Percentiles rank a stretch among this genome's conserved stretches.
These are phyloP conservation scores for Ceriops decandra DNA, from an alignment of 345 rosid genomes.

Conservation along the genomic window DNA sequence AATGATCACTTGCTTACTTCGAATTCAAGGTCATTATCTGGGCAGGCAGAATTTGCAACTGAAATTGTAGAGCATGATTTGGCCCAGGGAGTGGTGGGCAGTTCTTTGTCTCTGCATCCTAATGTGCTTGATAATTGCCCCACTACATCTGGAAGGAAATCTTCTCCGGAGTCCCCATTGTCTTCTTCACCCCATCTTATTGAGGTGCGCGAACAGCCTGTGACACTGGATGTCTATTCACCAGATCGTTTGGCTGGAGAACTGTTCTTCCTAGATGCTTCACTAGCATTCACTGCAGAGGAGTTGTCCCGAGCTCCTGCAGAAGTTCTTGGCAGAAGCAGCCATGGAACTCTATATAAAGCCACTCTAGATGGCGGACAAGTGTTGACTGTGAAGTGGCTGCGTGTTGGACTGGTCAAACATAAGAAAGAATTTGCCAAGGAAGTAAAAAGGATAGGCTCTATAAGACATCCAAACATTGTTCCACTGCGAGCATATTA, in stretches of 20 bases:
- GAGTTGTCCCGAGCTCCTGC: slow-evolving; percentile 97
- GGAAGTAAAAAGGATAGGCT: slow-evolving; percentile 83
- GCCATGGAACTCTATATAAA: slow-evolving; percentile 89
- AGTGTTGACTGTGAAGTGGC: slow-evolving; percentile 89
- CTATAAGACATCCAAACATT: slow-evolving; percentile 63
- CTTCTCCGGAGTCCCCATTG: slow-evolving; percentile 73
- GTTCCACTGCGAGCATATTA: slow-evolving; percentile 85
- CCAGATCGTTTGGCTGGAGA: slow-evolving; percentile 96
- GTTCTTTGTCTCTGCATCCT: slow-evolving; percentile 41
- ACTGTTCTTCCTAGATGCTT: slow-evolving; percentile 69
- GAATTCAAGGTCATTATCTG: slow-evolving; percentile 77
- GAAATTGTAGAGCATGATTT: slow-evolving; percentile 59
- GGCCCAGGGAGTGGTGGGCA: slow-evolving; percentile 27
- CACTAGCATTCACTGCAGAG: slow-evolving; percentile 76
- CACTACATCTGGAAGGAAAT: slow-evolving; percentile 61
- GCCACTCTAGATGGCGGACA: slow-evolving; percentile 81
- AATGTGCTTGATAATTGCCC: slow-evolving; percentile 55
- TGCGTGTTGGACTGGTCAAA: slow-evolving; percentile 87
- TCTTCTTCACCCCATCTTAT: slow-evolving; percentile 71
- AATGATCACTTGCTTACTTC: slow-evolving; percentile 84
- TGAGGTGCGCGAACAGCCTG: slow-evolving; percentile 60
- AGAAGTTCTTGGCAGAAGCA: slow-evolving; percentile 97
- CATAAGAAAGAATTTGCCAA: slow-evolving; percentile 84
- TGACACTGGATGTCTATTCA: slow-evolving; percentile 74
- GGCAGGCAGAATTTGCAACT: slow-evolving; percentile 44